phyloP scores from a whole-genome alignment of 169 alveolate genomes.

The Theileria parva region DNA sequence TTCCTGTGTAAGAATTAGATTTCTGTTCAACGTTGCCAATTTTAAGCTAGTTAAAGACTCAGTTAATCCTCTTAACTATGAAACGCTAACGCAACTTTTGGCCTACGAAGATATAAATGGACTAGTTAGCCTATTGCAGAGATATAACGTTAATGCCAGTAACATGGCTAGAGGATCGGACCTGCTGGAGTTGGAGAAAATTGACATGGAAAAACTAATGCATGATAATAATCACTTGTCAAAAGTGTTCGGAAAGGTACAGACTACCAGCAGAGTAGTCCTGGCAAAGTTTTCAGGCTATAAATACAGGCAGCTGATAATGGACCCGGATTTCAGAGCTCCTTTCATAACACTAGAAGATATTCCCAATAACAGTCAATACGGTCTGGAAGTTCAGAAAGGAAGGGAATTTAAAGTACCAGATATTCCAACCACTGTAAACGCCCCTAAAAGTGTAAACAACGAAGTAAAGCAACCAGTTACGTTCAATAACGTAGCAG shows the following conservation, averaged over 20 bases:
- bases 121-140: constrained; percentile 11
- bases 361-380: not conserved
- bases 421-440: not conserved
- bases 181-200: constrained; percentile 17
- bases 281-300: not conserved
- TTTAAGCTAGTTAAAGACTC: constrained; percentile 23
- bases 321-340: constrained; percentile 60
- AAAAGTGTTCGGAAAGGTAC: constrained; percentile 32
- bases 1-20: constrained; percentile 31
- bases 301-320: constrained; percentile 45
- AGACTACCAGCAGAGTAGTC: constrained; percentile 20
- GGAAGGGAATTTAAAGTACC: not conserved
- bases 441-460: not conserved
- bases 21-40: constrained; percentile 16
- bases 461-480: not conserved
- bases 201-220: constrained; percentile 16
- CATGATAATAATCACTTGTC: constrained; percentile 24
- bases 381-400: not conserved
- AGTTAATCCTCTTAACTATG: constrained; percentile 43
- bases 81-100: constrained; percentile 24
- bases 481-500: not conserved
- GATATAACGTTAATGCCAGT: constrained; percentile 22
- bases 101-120: constrained; percentile 47
- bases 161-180: not conserved
- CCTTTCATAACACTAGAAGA: not conserved